Conservation (phyloP, 345 rosid genomes). For the Syzygium oleosum region DNA sequence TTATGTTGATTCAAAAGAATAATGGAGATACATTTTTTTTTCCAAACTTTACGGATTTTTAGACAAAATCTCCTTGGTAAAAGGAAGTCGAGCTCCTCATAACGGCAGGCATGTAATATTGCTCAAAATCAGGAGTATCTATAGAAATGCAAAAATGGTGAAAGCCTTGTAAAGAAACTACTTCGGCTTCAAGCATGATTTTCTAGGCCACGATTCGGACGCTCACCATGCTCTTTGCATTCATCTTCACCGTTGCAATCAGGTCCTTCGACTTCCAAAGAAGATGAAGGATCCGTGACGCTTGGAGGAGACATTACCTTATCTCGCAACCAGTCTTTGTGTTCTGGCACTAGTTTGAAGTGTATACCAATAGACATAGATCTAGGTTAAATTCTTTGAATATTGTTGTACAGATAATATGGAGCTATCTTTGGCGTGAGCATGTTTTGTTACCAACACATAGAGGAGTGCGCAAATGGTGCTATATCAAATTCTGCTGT, state of each 20-base stretch:
- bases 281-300: conserved; percentile 7
- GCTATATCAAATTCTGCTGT: neutral
- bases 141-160: neutral
- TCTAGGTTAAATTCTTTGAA: neutral
- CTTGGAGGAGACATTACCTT: neutral
- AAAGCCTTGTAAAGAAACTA: conserved; percentile 4
- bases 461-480: neutral
- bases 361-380: neutral
- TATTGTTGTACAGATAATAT: neutral
- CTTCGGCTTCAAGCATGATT: conserved; percentile 22
- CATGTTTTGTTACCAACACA: neutral
- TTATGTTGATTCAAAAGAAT: too few species aligned
- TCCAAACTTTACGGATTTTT: too few species aligned
- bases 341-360: neutral
- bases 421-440: too few species aligned
- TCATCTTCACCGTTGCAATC: conserved; percentile 13
- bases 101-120: too few species aligned
- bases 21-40: too few species aligned
- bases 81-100: too few species aligned
- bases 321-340: neutral
- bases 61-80: too few species aligned
- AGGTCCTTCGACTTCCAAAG: conserved; percentile 28
- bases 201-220: conserved; percentile 13
- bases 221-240: conserved; percentile 9
- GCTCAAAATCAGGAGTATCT: too few species aligned